Percentiles rank a stretch among this genome's conserved stretches.
phyloP scores from a whole-genome alignment of 805 yeast genomes.

The Lachancea thermotolerans region DNA sequence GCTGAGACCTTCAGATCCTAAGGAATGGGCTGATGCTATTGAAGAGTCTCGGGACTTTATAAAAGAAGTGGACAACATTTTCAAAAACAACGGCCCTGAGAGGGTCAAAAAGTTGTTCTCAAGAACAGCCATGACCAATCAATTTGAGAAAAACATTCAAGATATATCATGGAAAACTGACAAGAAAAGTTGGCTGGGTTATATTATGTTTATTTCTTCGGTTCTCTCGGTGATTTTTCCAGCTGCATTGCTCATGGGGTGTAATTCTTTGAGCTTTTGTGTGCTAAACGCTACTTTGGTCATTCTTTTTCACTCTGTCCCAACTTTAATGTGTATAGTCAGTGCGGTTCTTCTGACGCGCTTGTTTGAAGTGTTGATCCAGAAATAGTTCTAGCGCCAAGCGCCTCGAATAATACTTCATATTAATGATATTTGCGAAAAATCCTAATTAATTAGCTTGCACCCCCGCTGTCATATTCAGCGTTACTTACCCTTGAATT shows the following conservation, averaged over 20 bases:
- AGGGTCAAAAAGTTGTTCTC: conserved; percentile 32
- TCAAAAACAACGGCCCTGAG: conserved; percentile 26
- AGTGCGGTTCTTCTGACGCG: no score
- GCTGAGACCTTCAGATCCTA: conserved; percentile 42
- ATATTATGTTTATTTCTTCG: conserved; percentile 9
- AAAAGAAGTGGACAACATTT: conserved; percentile 14
- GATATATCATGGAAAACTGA: conserved; percentile 17
- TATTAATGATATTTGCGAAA: not conserved
- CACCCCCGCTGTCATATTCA: not conserved
- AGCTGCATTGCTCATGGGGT: not conserved
- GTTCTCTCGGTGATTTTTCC: not conserved
- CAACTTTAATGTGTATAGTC: no score
- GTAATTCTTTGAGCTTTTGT: not conserved
- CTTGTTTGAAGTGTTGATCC: no score
- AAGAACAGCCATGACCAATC: conserved; percentile 34
- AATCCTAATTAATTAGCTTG: not conserved
- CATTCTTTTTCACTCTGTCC: no score
- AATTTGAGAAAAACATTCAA: conserved; percentile 33
- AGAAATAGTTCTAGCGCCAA: no score
- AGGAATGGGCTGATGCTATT: conserved; percentile 50
- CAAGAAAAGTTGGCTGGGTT: not conserved
- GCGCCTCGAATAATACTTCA: not conserved
- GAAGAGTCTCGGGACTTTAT: conserved; percentile 32
- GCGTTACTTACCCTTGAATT: not conserved
- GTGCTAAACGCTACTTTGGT: not conserved